A percentile compares a stretch with the other conserved stretches of the same genome.
phyloP scores from a whole-genome alignment of 306 rosid species.

The Dalbergia oliveri region DNA sequence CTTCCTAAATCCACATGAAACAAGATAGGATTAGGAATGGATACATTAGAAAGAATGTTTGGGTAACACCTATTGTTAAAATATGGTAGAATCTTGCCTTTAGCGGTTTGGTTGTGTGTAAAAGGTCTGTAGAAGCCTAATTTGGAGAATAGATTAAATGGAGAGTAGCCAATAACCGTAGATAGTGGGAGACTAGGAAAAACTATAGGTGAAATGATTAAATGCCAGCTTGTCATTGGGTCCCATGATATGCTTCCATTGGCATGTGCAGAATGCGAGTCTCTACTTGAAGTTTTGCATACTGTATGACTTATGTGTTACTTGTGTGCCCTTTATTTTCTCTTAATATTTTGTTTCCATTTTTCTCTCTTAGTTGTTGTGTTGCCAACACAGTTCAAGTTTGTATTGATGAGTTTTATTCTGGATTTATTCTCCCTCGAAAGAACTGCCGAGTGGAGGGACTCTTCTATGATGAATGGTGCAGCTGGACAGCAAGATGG shows the following conservation, averaged over 20 bases:
- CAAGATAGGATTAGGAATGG: not conserved
- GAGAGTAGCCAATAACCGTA: not conserved
- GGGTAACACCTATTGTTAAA: not conserved
- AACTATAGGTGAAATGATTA: not conserved
- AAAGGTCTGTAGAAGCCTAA: not conserved
- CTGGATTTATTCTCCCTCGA: constrained; percentile 43
- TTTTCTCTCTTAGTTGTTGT: not conserved
- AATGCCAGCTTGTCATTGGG: not conserved
- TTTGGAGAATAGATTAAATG: not conserved
- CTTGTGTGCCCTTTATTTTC: constrained; percentile 18
- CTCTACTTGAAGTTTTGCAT: constrained; percentile 21
- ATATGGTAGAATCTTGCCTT: not conserved
- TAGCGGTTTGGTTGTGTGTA: not conserved
- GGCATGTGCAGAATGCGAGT: constrained; percentile 12
- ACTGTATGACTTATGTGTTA: constrained; percentile 13
- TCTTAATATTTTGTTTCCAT: not conserved
- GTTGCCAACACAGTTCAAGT: constrained; percentile 39
- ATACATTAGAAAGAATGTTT: too few relatives aligned
- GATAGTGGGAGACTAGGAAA: not conserved
- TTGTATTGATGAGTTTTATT: constrained; percentile 38
- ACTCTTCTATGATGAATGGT: constrained; percentile 43
- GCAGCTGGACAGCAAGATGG: constrained; percentile 50
- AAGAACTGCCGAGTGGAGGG: constrained; percentile 59
- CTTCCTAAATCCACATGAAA: not conserved
- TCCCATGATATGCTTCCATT: not conserved